Evolutionary conservation across 768 basidiomycete species (phyloP).

Genomic region (Hygrophorus pudorinus): DNA sequence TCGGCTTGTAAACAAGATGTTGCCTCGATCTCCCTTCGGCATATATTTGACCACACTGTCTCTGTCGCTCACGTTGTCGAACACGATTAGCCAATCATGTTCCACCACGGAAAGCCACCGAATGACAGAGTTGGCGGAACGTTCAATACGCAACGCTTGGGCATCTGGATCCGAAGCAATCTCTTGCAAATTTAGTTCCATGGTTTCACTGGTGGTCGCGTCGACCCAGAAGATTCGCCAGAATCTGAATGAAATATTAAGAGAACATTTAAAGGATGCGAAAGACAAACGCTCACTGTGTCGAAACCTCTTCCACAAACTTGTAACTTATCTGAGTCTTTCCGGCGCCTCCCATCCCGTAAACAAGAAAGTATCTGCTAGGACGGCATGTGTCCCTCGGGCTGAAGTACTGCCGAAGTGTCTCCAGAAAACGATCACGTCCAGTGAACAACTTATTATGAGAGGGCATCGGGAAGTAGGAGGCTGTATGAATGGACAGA

Average conservation of each 20-base stretch:
- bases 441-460: too few species aligned
- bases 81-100: conserved; percentile 13
- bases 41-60: conserved; percentile 5
- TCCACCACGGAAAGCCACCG: conserved; percentile 9
- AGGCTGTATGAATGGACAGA: too few species aligned
- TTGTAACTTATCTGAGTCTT: not conserved
- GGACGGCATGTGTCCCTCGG: too few species aligned
- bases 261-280: not conserved
- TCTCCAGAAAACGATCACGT: too few species aligned
- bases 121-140: conserved; percentile 3
- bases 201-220: conserved; percentile 11
- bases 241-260: conserved; percentile 7
- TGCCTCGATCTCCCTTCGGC: conserved; percentile 12
- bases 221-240: conserved; percentile 17
- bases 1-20: conserved; percentile 14
- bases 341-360: not conserved
- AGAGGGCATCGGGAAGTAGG: too few species aligned
- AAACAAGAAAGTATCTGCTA: not conserved
- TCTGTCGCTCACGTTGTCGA: conserved; percentile 14
- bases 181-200: conserved; percentile 6
- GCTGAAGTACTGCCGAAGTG: too few species aligned
- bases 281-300: not conserved
- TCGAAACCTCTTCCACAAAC: not conserved
- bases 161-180: conserved; percentile 1
- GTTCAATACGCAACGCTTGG: not conserved